These are phyloP conservation scores for Mortierella antarctica DNA, from an alignment of 192 early-diverging fungal genomes.

Conservation along the genomic window DNA sequence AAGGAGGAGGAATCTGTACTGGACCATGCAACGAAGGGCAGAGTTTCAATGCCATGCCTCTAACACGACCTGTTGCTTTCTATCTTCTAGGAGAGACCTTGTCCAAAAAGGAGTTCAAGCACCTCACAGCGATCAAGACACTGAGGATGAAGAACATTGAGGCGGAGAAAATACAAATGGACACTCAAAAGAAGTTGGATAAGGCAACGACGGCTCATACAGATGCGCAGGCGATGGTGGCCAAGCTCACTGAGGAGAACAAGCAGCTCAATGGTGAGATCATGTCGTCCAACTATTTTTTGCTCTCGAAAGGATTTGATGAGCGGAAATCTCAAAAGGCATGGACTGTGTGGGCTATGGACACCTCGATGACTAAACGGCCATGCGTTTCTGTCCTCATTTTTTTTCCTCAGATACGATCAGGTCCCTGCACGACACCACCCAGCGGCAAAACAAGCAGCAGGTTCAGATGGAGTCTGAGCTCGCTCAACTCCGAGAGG, in stretches of 20 bases:
- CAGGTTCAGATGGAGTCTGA: conserved; percentile 24
- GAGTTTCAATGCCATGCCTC: neutral
- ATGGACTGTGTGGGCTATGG: too few species aligned
- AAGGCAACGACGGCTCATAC: conserved; percentile 51
- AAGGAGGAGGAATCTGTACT: neutral
- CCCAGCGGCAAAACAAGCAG: conserved; percentile 39
- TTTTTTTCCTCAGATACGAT: conserved; percentile 12
- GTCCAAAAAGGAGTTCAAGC: conserved; percentile 80
- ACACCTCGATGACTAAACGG: too few species aligned
- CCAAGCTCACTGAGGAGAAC: conserved; percentile 53
- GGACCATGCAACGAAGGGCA: neutral
- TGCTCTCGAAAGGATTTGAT: neutral
- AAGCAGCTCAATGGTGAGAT: conserved; percentile 45
- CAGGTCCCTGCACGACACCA: conserved; percentile 26
- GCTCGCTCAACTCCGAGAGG: conserved; percentile 17
- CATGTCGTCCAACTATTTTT: neutral
- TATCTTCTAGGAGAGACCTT: conserved; percentile 74
- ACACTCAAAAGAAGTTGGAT: conserved; percentile 66
- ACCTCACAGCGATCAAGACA: conserved; percentile 78
- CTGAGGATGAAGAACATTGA: conserved; percentile 73
- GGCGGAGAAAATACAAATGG: conserved; percentile 62
- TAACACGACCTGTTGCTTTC: conserved; percentile 4
- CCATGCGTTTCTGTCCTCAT: neutral
- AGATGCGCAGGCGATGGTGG: conserved; percentile 61
- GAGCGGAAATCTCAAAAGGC: neutral